Percentiles rank a stretch among this genome's conserved stretches.
Evolutionary conservation across 2,329 filamentous ascomycete species (phyloP).

Genomic region (Aspergillus ustus): DNA sequence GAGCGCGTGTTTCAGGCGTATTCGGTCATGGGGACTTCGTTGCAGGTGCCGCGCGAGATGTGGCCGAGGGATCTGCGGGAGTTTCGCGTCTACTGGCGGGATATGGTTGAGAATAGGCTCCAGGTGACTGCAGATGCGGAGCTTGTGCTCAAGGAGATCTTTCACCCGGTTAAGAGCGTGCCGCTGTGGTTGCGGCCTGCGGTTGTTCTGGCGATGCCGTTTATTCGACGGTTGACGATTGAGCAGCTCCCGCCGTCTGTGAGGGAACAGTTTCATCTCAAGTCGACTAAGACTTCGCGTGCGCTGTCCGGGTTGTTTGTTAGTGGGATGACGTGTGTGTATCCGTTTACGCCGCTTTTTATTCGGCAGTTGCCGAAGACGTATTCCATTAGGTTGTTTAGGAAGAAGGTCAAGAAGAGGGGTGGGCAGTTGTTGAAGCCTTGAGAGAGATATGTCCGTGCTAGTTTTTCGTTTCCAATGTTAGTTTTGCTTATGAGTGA

Average conservation of each 20-base stretch:
- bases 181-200: neutral
- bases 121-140: neutral
- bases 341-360: constrained; percentile 2
- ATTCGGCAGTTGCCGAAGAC: neutral
- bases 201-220: constrained; percentile 4
- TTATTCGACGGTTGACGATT: constrained; percentile 4
- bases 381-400: neutral
- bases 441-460: neutral
- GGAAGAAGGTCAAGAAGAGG: constrained; percentile 2
- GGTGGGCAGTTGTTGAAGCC: constrained; percentile 2
- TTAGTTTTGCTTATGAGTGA: neutral
- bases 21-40: constrained; percentile 8
- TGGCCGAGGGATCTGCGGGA: neutral
- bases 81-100: neutral
- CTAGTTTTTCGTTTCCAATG: too few species aligned
- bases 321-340: neutral
- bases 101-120: constrained; percentile 10
- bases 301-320: neutral
- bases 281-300: neutral
- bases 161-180: neutral
- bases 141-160: constrained; percentile 2
- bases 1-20: constrained; percentile 8
- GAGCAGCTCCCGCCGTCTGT: constrained; percentile 3
- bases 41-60: constrained; percentile 10
- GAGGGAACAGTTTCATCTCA: neutral